A percentile compares a stretch with the other conserved stretches of the same genome.
These are phyloP conservation scores for Sporisorium sorghi DNA, from an alignment of 1,284 basidiomycete species.

Conservation along the genomic window DNA sequence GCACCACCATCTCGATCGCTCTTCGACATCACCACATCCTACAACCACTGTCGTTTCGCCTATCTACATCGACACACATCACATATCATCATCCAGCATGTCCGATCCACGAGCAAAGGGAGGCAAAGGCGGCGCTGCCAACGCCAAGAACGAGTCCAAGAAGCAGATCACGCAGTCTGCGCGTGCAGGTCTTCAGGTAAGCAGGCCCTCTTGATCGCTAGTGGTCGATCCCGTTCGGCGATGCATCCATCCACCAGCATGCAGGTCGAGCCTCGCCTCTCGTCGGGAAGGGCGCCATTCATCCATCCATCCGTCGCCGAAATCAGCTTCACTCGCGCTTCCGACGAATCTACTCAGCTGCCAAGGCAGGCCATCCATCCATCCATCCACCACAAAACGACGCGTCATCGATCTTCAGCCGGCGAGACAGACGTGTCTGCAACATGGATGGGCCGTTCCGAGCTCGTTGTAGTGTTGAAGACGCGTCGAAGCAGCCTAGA, in stretches of 20 bases:
- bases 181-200: constrained; percentile 65
- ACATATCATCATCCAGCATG: constrained; percentile 23
- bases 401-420: constrained; percentile 2
- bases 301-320: neutral
- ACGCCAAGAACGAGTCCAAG: constrained; percentile 51
- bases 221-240: neutral
- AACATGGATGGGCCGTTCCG: neutral
- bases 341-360: neutral
- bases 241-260: constrained; percentile 7
- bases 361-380: neutral
- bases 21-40: neutral
- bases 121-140: constrained; percentile 53
- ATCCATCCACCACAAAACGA: constrained; percentile 1
- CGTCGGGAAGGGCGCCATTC: neutral
- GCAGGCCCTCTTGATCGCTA: constrained; percentile 16
- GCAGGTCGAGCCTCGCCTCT: neutral
- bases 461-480: neutral
- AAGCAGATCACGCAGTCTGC: constrained; percentile 58
- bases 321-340: neutral
- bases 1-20: constrained; percentile 32
- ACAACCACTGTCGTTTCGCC: no score
- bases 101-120: constrained; percentile 57
- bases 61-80: neutral
- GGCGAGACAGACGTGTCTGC: neutral
- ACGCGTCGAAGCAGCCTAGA: neutral